phyloP scores from a whole-genome alignment of 2,329 filamentous ascomycete species.

The Cladophialophora exuberans region DNA sequence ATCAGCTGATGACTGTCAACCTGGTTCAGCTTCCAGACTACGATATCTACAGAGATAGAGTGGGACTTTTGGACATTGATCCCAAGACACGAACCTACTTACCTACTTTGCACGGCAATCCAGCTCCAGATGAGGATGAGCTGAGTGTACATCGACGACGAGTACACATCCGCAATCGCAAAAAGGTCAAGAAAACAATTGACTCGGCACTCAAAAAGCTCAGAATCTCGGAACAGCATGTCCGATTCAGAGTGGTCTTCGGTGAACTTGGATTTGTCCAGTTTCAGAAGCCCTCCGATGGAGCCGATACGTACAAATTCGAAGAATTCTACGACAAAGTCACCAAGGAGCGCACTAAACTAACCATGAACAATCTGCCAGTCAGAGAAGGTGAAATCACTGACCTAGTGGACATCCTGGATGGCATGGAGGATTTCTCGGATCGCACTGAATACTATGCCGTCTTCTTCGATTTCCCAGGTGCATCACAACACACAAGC shows the following conservation, averaged over 20 bases:
- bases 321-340: constrained; percentile 48
- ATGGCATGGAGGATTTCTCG: constrained; percentile 32
- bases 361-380: constrained; percentile 35
- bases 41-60: constrained; percentile 26
- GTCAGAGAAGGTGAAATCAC: constrained; percentile 29
- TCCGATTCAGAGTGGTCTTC: constrained; percentile 48
- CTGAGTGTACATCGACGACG: constrained; percentile 32
- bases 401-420: constrained; percentile 37
- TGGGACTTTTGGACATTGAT: constrained; percentile 23
- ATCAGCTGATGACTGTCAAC: constrained; percentile 25
- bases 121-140: constrained; percentile 25
- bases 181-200: constrained; percentile 37
- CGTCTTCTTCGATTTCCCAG: constrained; percentile 46
- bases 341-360: constrained; percentile 39
- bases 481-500: constrained; percentile 29
- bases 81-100: constrained; percentile 19
- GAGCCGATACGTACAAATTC: constrained; percentile 37
- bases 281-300: constrained; percentile 38
- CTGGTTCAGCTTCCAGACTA: constrained; percentile 26
- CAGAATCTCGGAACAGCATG: constrained; percentile 39
- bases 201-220: constrained; percentile 39
- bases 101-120: constrained; percentile 32
- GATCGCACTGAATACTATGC: constrained; percentile 40
- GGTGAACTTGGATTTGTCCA: constrained; percentile 45
- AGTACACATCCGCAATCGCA: constrained; percentile 38